Evolutionary conservation across 2,329 filamentous ascomycete genomes (phyloP).

Genomic region (Fonsecaea pedrosoi): DNA sequence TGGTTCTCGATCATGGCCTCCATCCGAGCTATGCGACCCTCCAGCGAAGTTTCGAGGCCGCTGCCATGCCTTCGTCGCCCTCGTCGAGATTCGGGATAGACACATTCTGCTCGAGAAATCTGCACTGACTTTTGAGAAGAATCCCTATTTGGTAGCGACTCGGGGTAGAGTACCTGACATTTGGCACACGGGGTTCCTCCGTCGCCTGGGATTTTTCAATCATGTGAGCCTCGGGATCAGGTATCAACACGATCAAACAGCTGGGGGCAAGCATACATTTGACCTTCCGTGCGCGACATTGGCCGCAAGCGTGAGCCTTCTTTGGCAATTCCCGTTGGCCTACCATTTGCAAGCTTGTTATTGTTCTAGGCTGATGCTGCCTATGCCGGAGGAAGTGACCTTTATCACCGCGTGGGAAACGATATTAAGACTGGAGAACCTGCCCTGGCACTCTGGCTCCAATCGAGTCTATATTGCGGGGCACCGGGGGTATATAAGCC

Average conservation of each 20-base stretch:
- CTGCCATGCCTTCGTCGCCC: neutral
- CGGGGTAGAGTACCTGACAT: neutral
- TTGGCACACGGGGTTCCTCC: neutral
- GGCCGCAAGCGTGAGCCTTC: conserved; percentile 8
- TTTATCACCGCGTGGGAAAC: neutral
- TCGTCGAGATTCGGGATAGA: conserved; percentile 9
- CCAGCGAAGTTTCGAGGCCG: neutral
- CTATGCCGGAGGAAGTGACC: neutral
- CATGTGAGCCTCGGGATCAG: neutral
- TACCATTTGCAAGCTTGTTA: neutral
- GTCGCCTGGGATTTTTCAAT: neutral
- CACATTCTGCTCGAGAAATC: conserved; percentile 3
- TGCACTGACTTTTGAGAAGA: neutral
- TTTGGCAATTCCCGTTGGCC: conserved; percentile 4
- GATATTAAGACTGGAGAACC: neutral
- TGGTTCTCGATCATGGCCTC: conserved; percentile 8
- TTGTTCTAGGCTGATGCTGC: neutral
- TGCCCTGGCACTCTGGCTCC: neutral
- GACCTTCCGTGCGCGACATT: conserved; percentile 7
- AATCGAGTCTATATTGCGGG: neutral
- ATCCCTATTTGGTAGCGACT: neutral
- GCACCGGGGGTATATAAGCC: neutral
- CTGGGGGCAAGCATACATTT: conserved; percentile 5
- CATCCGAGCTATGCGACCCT: conserved; percentile 7
- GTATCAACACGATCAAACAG: neutral